Evolutionary conservation across 1,284 basidiomycete species (phyloP).

Genomic region (Sanghuangporus sanghuang): DNA sequence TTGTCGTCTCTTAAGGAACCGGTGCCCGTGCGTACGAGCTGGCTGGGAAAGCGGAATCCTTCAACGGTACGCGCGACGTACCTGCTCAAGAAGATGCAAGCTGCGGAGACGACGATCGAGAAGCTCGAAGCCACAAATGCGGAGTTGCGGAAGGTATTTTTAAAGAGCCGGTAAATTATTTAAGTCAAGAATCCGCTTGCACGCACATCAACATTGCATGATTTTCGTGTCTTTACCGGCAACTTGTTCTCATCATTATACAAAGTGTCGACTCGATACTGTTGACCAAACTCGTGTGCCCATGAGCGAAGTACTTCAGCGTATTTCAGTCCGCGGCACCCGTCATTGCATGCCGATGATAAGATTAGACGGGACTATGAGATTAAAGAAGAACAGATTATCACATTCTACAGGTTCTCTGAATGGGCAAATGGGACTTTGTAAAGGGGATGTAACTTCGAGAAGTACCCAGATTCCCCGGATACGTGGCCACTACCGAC

Average conservation of each 20-base stretch:
- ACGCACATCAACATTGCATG: background rate
- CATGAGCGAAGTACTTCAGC: background rate
- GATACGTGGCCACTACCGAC: too few relatives aligned
- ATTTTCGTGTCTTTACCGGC: background rate
- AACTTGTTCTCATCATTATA: background rate
- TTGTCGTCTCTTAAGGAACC: constrained; percentile 52
- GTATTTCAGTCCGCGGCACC: background rate
- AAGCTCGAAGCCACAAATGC: constrained; percentile 63
- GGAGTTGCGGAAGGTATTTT: constrained; percentile 59
- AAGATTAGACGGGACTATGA: too few relatives aligned
- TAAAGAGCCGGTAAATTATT: constrained; percentile 25
- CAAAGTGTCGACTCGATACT: background rate
- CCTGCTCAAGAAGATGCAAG: constrained; percentile 71
- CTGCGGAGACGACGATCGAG: constrained; percentile 63
- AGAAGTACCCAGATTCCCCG: too few relatives aligned
- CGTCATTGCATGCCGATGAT: too few relatives aligned
- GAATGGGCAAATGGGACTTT: too few relatives aligned
- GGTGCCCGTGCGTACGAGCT: constrained; percentile 23
- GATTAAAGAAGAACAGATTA: too few relatives aligned
- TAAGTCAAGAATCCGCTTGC: too few relatives aligned
- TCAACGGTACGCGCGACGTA: constrained; percentile 63
- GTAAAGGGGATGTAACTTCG: too few relatives aligned
- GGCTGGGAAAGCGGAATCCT: constrained; percentile 47
- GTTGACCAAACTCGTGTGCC: background rate
- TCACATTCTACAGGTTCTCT: too few relatives aligned